Evolutionary conservation across 2,329 filamentous ascomycete species (phyloP), one percentile per base, ranked within the genome.

Genomic region (Hawksworthiomyces lignivorus): DNA sequence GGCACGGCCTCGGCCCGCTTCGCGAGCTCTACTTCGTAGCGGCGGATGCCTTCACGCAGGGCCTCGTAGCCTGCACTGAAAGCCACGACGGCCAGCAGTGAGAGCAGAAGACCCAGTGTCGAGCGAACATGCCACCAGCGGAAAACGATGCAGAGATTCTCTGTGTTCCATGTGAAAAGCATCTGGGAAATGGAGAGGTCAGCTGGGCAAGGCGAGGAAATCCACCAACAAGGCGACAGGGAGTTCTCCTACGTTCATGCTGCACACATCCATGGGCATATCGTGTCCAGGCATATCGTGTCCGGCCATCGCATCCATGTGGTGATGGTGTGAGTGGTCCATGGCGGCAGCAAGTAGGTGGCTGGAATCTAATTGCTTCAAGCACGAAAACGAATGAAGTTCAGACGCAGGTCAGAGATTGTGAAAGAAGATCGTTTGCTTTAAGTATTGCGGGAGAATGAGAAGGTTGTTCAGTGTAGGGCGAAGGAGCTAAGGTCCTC

Each of bases 131-230:
- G 89, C 92, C 92, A 98, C 64, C 82, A 79, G 54, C 74, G 75
- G 72, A 97, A 98, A 62, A 98, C 78, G 63, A 98, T 94, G 74
- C 92, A 98, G 50, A 98, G 86, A 66, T 97, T 84, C 43, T 73
- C 77, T 3, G 89, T 90, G 62, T 88, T 80, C 90, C 90, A 98
- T 48, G 88, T 97, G 70, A 98, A 98, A 52, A 97, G 80, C 90
- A 96, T 97, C 88, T 95, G 53, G 14, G 11, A 10, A 9, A 9
- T 20, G n/a, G 27, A 20, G 12, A 21, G 9, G 20, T 11, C 33
- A 36, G 19, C 24, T 19, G 12, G 9, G 11, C 10, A 5, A 21
- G 12, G 20, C 14, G 12, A 14, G n/a, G n/a, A 12, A 26, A 26
- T 26, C 24, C 24, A n/a, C n/a, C n/a, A n/a, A n/a, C n/a, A n/a